phyloP scores from a whole-genome alignment of 2,329 filamentous ascomycete genomes.

The Raffaelea ambrosiae region DNA sequence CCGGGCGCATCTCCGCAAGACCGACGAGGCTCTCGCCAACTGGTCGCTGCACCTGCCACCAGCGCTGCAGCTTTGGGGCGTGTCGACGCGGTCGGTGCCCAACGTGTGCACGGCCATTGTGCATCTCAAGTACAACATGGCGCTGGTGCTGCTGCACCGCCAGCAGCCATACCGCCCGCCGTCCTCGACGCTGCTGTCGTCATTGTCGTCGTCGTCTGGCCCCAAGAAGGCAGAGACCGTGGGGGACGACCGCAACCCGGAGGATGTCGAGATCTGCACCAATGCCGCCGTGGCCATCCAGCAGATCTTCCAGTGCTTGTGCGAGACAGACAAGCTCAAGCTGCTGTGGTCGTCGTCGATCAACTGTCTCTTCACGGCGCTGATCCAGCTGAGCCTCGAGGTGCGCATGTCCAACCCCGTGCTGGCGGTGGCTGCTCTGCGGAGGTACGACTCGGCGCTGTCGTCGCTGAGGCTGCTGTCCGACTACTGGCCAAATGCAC shows the following conservation, averaged over 20 bases:
- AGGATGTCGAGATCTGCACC: neutral
- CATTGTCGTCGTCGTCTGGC: slow-evolving; percentile 2
- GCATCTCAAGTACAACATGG: too few relatives aligned
- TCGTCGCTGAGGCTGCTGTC: slow-evolving; percentile 12
- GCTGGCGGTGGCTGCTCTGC: slow-evolving; percentile 14
- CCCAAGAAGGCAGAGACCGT: neutral
- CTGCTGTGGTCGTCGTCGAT: slow-evolving; percentile 4
- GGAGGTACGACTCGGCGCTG: slow-evolving; percentile 14
- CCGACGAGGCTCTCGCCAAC: too few relatives aligned
- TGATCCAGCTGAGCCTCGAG: slow-evolving; percentile 15
- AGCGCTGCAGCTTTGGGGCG: too few relatives aligned
- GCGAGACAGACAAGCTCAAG: too few relatives aligned
- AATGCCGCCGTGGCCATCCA: slow-evolving; percentile 1
- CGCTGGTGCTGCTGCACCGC: too few relatives aligned
- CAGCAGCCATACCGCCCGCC: too few relatives aligned
- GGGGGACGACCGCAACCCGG: neutral
- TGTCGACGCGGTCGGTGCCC: too few relatives aligned
- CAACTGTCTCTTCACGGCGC: slow-evolving; percentile 1
- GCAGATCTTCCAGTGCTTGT: slow-evolving; percentile 4
- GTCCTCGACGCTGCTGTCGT: neutral
- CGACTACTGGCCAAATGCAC: slow-evolving; percentile 15
- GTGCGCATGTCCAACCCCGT: slow-evolving; percentile 15
- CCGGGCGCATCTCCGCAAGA: neutral
- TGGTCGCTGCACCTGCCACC: too few relatives aligned
- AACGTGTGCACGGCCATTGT: too few relatives aligned